Base-by-base conservation (phyloP, 1,284 basidiomycete genomes). In the Marasmius oreades region DNA sequence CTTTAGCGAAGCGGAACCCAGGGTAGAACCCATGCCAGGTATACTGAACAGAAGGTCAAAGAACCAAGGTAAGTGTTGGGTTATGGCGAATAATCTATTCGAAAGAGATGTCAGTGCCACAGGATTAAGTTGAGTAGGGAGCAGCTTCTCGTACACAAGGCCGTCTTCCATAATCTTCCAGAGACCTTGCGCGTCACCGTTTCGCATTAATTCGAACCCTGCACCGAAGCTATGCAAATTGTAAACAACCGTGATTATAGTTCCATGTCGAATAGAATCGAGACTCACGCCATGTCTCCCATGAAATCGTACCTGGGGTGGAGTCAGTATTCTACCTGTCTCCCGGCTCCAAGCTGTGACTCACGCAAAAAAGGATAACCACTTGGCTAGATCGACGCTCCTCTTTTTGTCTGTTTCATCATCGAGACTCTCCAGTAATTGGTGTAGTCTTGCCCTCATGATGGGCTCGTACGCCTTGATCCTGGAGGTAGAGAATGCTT, bases 181-280 rank as follows among this genome's bases (percentile, higher is more conserved):
- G 14, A 55, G 48, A 20, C 55, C 55, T 2, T 53, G 45, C 14
- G 14, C 22, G 45, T 61, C 60, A 10, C 45, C 33, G 34, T 56
- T 51, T 24, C 28, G 31, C 14, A 61, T 48, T 45, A 59, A 56
- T 10, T 61, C 55, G 43, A 61, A 61, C 24, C 55, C 58, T 34
- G 55, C 55, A 14, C 45, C 53, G 22, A 61, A 61, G 8, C 47
- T 50, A 16, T 20, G 5, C n/a, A 18, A 12, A 14, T n/a, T n/a
- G 47, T 26, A 16, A 24, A 11, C 2, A 12, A 16, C 14, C 3
- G 26, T 16, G 45, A 26, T 16, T 14, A 24, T 12, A 5, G 6
- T 20, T n/a, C 10, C 11, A 31, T 2, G 22, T 6, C n/a, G 14
- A 26, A 18, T 22, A 26, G 18, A 50, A 5, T n/a, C n/a, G 16